Conservation (phyloP, 495 filamentous ascomycete species). For the Xylona heveae region DNA sequence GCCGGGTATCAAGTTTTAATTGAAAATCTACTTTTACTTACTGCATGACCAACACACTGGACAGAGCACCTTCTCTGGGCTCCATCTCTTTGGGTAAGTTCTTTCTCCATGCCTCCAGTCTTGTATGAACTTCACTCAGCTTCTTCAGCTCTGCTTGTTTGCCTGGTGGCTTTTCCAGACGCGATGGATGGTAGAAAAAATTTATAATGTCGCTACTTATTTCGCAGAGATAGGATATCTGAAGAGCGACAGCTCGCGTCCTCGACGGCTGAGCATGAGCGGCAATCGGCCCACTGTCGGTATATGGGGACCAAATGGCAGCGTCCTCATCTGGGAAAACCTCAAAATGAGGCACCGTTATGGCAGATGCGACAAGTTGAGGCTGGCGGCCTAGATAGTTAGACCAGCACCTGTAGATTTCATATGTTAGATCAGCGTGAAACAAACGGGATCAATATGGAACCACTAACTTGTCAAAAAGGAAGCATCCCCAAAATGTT, state of each 20-base stretch:
- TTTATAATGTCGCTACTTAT: slow-evolving; percentile 80
- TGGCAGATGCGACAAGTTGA: slow-evolving; percentile 54
- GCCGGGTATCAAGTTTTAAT: slow-evolving; percentile 5
- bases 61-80: slow-evolving; percentile 71
- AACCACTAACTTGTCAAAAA: slow-evolving; percentile 79
- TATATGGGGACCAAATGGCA: slow-evolving; percentile 72
- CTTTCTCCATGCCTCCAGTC: slow-evolving; percentile 81
- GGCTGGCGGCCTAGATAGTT: slow-evolving; percentile 91
- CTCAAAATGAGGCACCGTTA: slow-evolving; percentile 73
- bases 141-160: slow-evolving; percentile 79
- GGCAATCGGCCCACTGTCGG: slow-evolving; percentile 53
- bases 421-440: not conserved
- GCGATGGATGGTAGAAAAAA: slow-evolving; percentile 74
- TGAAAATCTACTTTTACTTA: slow-evolving; percentile 28
- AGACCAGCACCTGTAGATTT: slow-evolving; percentile 58
- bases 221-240: slow-evolving; percentile 68
- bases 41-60: slow-evolving; percentile 87
- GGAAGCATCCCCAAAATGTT: slow-evolving; percentile 96
- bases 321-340: slow-evolving; percentile 81
- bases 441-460: too few species aligned
- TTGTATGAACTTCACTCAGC: slow-evolving; percentile 71
- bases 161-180: slow-evolving; percentile 31
- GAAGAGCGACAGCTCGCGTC: slow-evolving; percentile 61
- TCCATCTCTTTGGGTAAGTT: slow-evolving; percentile 73
- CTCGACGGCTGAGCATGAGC: slow-evolving; percentile 58